These are phyloP conservation scores for Emericellopsis atlantica DNA, from an alignment of 2,329 filamentous ascomycete genomes.

Conservation along the genomic window DNA sequence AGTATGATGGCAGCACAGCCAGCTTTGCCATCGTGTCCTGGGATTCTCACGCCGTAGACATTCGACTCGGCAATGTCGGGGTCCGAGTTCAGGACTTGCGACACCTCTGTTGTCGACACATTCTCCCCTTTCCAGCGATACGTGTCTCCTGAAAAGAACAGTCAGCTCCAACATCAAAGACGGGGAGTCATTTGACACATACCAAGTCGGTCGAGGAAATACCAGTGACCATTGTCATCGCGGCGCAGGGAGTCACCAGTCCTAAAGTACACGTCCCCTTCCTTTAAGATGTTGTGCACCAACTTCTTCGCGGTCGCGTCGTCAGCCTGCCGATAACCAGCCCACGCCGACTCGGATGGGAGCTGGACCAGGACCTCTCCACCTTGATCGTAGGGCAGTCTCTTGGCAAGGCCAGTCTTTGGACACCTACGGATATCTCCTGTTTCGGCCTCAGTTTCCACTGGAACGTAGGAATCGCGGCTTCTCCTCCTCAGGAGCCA, in stretches of 20 bases:
- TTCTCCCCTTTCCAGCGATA: constrained; percentile 66
- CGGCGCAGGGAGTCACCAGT: constrained; percentile 54
- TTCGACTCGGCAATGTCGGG: constrained; percentile 52
- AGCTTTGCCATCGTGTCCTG: constrained; percentile 55
- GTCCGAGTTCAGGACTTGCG: constrained; percentile 47
- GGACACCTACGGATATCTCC: constrained; percentile 54
- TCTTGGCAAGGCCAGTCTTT: constrained; percentile 53
- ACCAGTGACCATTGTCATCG: constrained; percentile 52
- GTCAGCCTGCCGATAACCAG: constrained; percentile 58
- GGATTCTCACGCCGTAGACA: constrained; percentile 56
- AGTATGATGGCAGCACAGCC: constrained; percentile 52
- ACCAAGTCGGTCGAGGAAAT: constrained; percentile 43
- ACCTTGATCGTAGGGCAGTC: constrained; percentile 51
- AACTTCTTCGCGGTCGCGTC: constrained; percentile 57
- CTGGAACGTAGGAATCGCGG: constrained; percentile 48
- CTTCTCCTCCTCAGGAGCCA: constrained; percentile 39
- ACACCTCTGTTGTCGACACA: constrained; percentile 54
- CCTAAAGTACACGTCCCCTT: constrained; percentile 57
- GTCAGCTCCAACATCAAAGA: neutral
- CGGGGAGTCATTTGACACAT: neutral
- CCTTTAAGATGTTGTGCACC: constrained; percentile 48
- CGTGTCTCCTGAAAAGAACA: constrained; percentile 33
- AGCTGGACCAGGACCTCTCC: constrained; percentile 65
- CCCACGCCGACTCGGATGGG: constrained; percentile 43
- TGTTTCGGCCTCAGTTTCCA: constrained; percentile 55